phyloP scores from a whole-genome alignment of 768 basidiomycete species.

The Mycena indigotica region DNA sequence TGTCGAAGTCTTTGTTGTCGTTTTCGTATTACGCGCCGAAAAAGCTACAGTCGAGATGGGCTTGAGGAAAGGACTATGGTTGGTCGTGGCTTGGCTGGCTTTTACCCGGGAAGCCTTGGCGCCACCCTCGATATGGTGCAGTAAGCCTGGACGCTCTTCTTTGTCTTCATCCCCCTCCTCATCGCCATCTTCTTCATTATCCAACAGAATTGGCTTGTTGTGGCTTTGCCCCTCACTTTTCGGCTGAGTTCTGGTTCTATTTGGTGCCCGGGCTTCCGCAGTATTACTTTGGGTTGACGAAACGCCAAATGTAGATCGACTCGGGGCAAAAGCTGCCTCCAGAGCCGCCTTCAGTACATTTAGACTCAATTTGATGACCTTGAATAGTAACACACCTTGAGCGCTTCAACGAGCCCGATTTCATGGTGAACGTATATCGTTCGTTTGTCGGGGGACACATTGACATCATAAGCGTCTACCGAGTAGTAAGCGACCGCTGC shows the following conservation, averaged over 20 bases:
- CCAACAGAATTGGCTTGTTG: neutral
- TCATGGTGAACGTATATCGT: constrained; percentile 92
- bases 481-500: neutral
- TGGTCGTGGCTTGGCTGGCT: neutral
- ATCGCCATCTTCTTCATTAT: neutral
- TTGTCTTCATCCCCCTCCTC: neutral
- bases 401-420: constrained; percentile 68
- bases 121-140: too few relatives aligned
- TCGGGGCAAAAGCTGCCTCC: constrained; percentile 66
- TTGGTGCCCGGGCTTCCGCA: constrained; percentile 21
- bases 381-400: constrained; percentile 60
- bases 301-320: constrained; percentile 75
- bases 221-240: neutral
- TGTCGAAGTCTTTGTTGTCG: neutral
- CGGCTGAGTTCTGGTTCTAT: neutral
- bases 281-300: constrained; percentile 28
- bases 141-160: neutral
- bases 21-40: neutral
- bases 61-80: neutral
- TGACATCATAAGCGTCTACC: constrained; percentile 83
- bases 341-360: constrained; percentile 63
- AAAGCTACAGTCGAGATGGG: neutral
- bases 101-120: neutral
- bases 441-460: constrained; percentile 96
- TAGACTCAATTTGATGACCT: neutral